These are phyloP conservation scores for Torulaspora quercuum DNA, from an alignment of 805 yeast species.

Conservation along the genomic window DNA sequence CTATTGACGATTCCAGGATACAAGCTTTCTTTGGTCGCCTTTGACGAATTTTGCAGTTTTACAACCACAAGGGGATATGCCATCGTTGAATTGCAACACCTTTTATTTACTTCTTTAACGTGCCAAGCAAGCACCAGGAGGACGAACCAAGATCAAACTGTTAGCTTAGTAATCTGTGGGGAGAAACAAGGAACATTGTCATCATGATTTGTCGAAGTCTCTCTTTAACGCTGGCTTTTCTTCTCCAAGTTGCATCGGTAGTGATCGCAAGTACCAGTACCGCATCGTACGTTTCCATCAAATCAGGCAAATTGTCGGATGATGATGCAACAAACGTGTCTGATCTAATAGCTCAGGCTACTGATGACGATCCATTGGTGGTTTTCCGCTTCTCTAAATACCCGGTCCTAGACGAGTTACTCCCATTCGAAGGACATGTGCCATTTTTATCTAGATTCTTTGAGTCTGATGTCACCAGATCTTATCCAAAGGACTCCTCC, in stretches of 20 bases:
- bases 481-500: constrained; percentile 14
- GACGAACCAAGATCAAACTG: too few relatives aligned
- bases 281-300: constrained; percentile 17
- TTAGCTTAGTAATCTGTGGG: too few relatives aligned
- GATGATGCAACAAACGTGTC: constrained; percentile 9
- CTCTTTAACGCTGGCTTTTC: constrained; percentile 9
- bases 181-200: too few relatives aligned
- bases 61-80: constrained; percentile 14
- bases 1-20: too few relatives aligned
- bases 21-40: too few relatives aligned
- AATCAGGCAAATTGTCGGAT: constrained; percentile 14
- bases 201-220: constrained; percentile 8
- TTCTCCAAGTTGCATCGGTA: constrained; percentile 10
- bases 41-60: constrained; percentile 7
- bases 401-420: constrained; percentile 17
- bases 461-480: constrained; percentile 15
- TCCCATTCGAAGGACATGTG: constrained; percentile 10
- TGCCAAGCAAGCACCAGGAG: too few relatives aligned
- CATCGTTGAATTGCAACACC: too few relatives aligned
- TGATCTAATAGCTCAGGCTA: constrained; percentile 10
- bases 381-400: constrained; percentile 26
- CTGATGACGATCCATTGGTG: constrained; percentile 23
- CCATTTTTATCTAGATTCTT: constrained; percentile 25
- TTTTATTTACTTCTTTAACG: too few relatives aligned
- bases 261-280: constrained; percentile 10